Evolutionary conservation across 1,284 basidiomycete genomes (phyloP).

Genomic region (Rhodotorula sp.): DNA sequence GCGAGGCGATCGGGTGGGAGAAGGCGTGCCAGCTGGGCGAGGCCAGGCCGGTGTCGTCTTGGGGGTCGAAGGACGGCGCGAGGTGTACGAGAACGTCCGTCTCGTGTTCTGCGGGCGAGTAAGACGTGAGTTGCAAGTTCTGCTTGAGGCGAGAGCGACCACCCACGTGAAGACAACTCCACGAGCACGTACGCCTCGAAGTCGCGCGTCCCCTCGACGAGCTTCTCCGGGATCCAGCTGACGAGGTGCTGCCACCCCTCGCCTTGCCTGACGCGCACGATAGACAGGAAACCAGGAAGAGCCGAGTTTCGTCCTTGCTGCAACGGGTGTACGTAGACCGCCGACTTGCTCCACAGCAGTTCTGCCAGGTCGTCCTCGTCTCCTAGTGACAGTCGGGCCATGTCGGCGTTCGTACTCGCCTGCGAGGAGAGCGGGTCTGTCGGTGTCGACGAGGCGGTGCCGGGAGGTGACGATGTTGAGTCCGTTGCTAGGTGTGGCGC

Average conservation of each 20-base stretch:
- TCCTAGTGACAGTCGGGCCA: too few species aligned
- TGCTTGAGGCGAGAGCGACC: background rate
- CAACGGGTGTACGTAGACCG: slow-evolving; percentile 65
- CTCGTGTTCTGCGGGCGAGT: slow-evolving; percentile 45
- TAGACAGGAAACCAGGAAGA: slow-evolving; percentile 82
- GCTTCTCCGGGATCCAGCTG: slow-evolving; percentile 78
- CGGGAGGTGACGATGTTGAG: background rate
- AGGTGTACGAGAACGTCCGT: slow-evolving; percentile 34
- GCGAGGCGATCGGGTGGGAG: slow-evolving; percentile 79
- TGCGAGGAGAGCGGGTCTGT: background rate
- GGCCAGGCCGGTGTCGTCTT: background rate
- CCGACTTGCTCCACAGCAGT: slow-evolving; percentile 28
- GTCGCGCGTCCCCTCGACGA: slow-evolving; percentile 64
- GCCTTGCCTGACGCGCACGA: slow-evolving; percentile 71
- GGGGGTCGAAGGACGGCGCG: background rate
- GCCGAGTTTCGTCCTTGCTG: slow-evolving; percentile 71
- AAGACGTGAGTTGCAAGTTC: background rate
- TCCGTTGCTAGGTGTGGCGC: background rate
- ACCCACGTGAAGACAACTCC: slow-evolving; percentile 25
- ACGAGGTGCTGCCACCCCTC: slow-evolving; percentile 58
- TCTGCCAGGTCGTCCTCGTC: slow-evolving; percentile 12
- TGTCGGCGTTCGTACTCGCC: background rate
- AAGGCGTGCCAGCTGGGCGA: slow-evolving; percentile 70
- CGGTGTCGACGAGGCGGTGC: background rate
- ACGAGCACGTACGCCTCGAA: slow-evolving; percentile 36